These are phyloP conservation scores for Mucor ambiguus DNA, from an alignment of 371 early-diverging fungal genomes.

Conservation along the genomic window DNA sequence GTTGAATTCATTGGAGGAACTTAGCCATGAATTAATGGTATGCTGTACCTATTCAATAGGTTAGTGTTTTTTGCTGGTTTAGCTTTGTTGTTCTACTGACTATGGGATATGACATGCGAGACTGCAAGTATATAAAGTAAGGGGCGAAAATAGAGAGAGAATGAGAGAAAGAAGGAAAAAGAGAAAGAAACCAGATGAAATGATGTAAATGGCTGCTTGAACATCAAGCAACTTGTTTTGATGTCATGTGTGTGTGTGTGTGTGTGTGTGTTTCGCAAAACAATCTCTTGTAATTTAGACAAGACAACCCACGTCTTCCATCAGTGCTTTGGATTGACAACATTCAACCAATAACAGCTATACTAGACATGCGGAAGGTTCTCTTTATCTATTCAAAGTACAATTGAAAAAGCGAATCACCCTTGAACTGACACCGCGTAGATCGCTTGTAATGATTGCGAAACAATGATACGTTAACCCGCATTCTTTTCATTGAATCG, in stretches of 20 bases:
- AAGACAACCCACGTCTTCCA: background rate
- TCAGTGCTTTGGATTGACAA: background rate
- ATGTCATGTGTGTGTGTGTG: background rate
- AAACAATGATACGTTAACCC: background rate
- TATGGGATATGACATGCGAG: background rate
- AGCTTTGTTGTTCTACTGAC: background rate
- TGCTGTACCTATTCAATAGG: background rate
- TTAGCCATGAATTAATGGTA: background rate
- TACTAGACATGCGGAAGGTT: background rate
- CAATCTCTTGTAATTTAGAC: background rate
- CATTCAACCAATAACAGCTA: slow-evolving; percentile 1
- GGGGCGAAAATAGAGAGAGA: background rate
- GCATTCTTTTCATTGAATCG: background rate
- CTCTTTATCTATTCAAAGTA: background rate
- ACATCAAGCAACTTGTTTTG: slow-evolving; percentile 1
- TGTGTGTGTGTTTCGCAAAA: background rate
- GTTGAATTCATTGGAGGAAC: background rate
- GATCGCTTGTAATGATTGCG: background rate
- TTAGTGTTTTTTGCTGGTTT: background rate
- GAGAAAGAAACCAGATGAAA: slow-evolving; percentile 5
- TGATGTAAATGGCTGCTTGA: background rate
- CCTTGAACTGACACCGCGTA: background rate
- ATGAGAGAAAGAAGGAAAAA: background rate
- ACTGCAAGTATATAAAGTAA: background rate
- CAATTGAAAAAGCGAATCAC: background rate